A percentile compares a stretch with the other conserved stretches of the same genome.
These are phyloP conservation scores for Pleurotus ostreatus DNA, from an alignment of 768 basidiomycete genomes.

Conservation along the genomic window DNA sequence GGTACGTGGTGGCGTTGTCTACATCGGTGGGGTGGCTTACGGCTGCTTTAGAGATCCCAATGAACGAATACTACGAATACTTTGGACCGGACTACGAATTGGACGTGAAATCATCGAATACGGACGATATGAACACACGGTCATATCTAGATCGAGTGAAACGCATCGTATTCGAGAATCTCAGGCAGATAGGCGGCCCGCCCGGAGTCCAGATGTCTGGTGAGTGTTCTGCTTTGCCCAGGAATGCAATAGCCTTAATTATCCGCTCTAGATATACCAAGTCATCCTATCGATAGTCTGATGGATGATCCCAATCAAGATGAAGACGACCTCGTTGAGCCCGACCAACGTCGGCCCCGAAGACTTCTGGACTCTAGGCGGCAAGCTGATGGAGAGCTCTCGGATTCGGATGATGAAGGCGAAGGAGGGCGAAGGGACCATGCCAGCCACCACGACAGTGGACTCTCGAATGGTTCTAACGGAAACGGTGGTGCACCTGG, in stretches of 20 bases:
- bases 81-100: slow-evolving; percentile 97
- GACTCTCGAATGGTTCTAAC: slow-evolving; percentile 29
- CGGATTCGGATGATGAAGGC: slow-evolving; percentile 98
- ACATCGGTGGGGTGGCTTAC: neutral
- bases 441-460: slow-evolving; percentile 47
- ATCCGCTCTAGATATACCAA: slow-evolving; percentile 65
- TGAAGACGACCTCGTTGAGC: slow-evolving; percentile 69
- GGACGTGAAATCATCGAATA: slow-evolving; percentile 91
- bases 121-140: slow-evolving; percentile 90
- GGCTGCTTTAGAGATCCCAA: slow-evolving; percentile 72
- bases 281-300: slow-evolving; percentile 78
- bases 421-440: slow-evolving; percentile 80
- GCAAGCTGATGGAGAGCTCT: slow-evolving; percentile 85
- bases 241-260: neutral
- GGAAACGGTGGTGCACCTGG: slow-evolving; percentile 38
- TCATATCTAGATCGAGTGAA: slow-evolving; percentile 94
- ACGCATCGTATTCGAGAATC: slow-evolving; percentile 86
- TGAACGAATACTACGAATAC: slow-evolving; percentile 99
- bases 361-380: slow-evolving; percentile 76
- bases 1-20: slow-evolving; percentile 41
- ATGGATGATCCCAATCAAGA: slow-evolving; percentile 79
- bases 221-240: slow-evolving; percentile 21
- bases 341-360: slow-evolving; percentile 72
- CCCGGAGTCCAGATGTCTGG: slow-evolving; percentile 92
- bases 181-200: slow-evolving; percentile 81